These are phyloP conservation scores for Penicillium expansum DNA, from an alignment of 2,329 filamentous ascomycete genomes.

Conservation along the genomic window DNA sequence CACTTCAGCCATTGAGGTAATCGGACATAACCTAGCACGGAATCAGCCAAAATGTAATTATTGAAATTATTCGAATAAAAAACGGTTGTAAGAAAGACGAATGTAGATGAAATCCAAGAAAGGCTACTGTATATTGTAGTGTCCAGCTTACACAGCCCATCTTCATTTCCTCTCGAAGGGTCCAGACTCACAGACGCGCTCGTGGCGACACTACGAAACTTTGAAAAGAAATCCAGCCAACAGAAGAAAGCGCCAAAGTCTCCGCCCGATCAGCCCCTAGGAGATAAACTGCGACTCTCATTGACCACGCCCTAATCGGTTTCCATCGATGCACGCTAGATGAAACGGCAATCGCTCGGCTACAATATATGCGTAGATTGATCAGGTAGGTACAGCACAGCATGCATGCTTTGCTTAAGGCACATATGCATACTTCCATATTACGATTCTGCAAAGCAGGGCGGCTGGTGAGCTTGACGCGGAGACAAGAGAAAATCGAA, in stretches of 20 bases:
- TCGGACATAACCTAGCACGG: constrained; percentile 5
- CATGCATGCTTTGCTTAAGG: background rate
- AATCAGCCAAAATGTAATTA: background rate
- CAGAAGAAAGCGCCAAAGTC: background rate
- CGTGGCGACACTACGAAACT: background rate
- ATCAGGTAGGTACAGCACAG: background rate
- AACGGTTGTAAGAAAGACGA: background rate
- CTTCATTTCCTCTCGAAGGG: background rate
- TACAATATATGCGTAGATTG: background rate
- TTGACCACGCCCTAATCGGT: background rate
- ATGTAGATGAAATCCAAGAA: background rate
- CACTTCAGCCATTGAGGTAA: constrained; percentile 16
- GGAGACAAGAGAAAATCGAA: background rate
- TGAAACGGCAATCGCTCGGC: constrained; percentile 2
- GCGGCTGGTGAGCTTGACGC: background rate
- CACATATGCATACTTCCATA: background rate
- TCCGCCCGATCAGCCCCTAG: background rate
- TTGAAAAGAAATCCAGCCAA: background rate
- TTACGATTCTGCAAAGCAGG: background rate
- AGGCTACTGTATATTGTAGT: background rate
- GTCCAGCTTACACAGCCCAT: background rate
- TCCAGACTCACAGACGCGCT: background rate
- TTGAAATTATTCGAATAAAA: background rate
- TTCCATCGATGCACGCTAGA: background rate
- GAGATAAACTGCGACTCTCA: constrained; percentile 1